Conservation (phyloP, 2,329 filamentous ascomycete genomes). For the Thyridium curvatum region DNA sequence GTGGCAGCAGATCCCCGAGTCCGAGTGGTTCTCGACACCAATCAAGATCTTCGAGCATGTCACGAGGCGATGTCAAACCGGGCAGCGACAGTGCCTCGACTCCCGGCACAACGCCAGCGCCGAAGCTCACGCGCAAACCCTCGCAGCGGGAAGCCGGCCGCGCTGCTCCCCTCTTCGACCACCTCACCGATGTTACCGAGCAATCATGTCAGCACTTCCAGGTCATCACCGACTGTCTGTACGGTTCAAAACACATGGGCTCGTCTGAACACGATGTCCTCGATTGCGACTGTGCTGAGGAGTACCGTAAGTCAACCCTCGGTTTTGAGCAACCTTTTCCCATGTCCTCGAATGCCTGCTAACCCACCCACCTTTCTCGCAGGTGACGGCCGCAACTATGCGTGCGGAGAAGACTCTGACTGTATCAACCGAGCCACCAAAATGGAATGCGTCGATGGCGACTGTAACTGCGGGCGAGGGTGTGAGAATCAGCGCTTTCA, state of each 20-base stretch:
- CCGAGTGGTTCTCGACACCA: slow-evolving; percentile 24
- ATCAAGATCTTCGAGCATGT: slow-evolving; percentile 34
- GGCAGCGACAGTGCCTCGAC: slow-evolving; percentile 41
- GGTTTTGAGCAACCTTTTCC: slow-evolving; percentile 4
- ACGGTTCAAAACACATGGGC: slow-evolving; percentile 86
- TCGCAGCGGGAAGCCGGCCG: slow-evolving; percentile 63
- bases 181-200: slow-evolving; percentile 71
- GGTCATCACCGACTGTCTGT: slow-evolving; percentile 78
- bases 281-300: slow-evolving; percentile 91
- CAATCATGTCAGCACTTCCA: slow-evolving; percentile 74
- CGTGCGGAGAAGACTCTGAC: slow-evolving; percentile 92
- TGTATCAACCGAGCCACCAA: slow-evolving; percentile 98
- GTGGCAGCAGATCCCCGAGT: slow-evolving; percentile 28
- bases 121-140: slow-evolving; percentile 67
- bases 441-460: slow-evolving; percentile 82
- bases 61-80: slow-evolving; percentile 38
- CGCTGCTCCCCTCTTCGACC: slow-evolving; percentile 52
- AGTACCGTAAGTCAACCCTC: slow-evolving; percentile 71
- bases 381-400: slow-evolving; percentile 65
- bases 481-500: slow-evolving; percentile 97
- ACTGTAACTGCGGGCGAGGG: slow-evolving; percentile 78
- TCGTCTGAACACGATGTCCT: slow-evolving; percentile 83
- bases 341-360: slow-evolving; percentile 2
- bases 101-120: slow-evolving; percentile 46
- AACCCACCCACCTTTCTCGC: slow-evolving; percentile 11